Evolutionary conservation across 495 filamentous ascomycete species (phyloP), one percentile per base, ranked within the genome.

Genomic region (Mytilinidion resinicola): DNA sequence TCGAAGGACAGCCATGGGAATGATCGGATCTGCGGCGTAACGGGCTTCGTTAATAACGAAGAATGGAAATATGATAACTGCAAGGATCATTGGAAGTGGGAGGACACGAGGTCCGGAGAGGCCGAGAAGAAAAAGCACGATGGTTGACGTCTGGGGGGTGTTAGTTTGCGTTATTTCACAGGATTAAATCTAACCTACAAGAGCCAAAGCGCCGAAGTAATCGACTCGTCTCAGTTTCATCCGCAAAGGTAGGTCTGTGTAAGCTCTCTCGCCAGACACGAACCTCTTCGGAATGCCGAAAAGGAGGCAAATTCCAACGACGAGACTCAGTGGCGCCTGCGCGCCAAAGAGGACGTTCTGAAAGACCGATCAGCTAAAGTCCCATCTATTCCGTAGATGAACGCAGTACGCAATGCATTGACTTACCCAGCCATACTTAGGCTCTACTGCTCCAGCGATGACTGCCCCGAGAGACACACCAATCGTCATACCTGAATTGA

Each of bases 391-490:
- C n/a, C 12, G 15, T 25, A 11, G 21, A 14, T 25, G 21, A 30
- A 15, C 14, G 42, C 15, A 46, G 7, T 46, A 9, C 42, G 12
- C 14, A 46, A 20, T 7, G 9, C 15, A 15, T 15, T n/a, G 21
- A 70, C 82, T 61, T 74, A 88, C 85, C 86, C 87, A 92, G 50
- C 87, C 87, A 25, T 80, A 74, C 0, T 70, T 74, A 1, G 79
- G 78, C 8, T 84, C 73, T 44, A 89, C 59, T 1, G 82, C 78
- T 0, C 87, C 88, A 15, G 85, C 84, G 34, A 88, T 70, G 11
- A 88, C 80, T 3, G 87, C 88, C 8, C 88, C 87, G 0, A 83
- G 73, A 0, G 86, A 80, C 12, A 92, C 73, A 10, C 88, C 87
- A 14, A 82, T 77, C 0, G 87, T 91, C 57, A 85, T 85, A 0